A percentile compares a stretch with the other conserved stretches of the same genome.
phyloP scores from a whole-genome alignment of 75 land plant genomes.

The Isoetes taiwanensis region DNA sequence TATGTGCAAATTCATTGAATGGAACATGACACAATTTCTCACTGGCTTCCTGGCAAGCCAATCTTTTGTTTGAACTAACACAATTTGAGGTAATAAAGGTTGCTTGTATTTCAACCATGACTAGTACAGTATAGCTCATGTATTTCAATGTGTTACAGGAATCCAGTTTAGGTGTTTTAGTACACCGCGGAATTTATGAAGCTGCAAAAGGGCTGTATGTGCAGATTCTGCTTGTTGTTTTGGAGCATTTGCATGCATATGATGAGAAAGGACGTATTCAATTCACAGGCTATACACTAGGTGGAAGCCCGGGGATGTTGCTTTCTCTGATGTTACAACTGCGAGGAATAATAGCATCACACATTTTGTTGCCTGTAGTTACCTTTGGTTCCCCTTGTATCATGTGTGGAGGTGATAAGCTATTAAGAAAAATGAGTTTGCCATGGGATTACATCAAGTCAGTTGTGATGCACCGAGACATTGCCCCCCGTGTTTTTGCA shows the following conservation, averaged over 20 bases:
- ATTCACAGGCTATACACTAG: constrained; percentile 92
- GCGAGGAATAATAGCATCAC: constrained; percentile 39
- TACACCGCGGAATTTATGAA: constrained; percentile 91
- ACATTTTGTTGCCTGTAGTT: constrained; percentile 61
- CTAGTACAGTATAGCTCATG: neutral
- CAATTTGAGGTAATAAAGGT: constrained; percentile 83
- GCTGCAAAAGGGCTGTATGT: constrained; percentile 81
- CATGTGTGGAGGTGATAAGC: constrained; percentile 76
- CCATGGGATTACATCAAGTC: constrained; percentile 54
- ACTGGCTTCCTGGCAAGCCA: constrained; percentile 91
- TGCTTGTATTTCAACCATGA: neutral
- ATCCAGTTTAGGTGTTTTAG: constrained; percentile 44
- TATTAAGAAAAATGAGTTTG: constrained; percentile 48
- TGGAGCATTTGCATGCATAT: constrained; percentile 35
- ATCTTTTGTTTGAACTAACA: constrained; percentile 72
- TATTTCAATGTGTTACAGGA: constrained; percentile 16
- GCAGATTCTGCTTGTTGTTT: constrained; percentile 65
- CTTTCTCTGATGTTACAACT: constrained; percentile 67
- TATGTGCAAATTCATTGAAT: too few species aligned
- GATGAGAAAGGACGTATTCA: constrained; percentile 44
- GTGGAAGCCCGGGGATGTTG: constrained; percentile 74
- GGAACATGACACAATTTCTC: too few species aligned
- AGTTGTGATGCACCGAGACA: constrained; percentile 68
- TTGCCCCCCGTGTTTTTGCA: constrained; percentile 86
- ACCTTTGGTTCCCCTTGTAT: constrained; percentile 84